Evolutionary conservation across 2,329 filamentous ascomycete species (phyloP).

Genomic region (Phialemonium atrogriseum): DNA sequence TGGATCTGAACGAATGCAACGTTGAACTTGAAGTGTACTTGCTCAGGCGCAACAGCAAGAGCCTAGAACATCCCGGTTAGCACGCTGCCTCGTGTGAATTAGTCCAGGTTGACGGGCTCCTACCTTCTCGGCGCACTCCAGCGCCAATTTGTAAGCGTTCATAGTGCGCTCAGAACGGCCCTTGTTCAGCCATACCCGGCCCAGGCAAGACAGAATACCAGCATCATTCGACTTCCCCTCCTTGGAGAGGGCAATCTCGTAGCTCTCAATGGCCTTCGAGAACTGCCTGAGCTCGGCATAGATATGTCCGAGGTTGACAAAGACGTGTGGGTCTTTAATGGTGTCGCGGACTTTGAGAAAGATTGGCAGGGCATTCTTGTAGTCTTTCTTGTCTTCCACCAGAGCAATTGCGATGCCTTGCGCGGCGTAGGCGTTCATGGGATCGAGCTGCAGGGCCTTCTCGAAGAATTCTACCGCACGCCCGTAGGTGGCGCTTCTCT

Average conservation of each 20-base stretch:
- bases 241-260: constrained; percentile 75
- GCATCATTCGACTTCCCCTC: constrained; percentile 67
- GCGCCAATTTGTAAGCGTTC: constrained; percentile 47
- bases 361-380: constrained; percentile 71
- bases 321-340: constrained; percentile 78
- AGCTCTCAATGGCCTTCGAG: constrained; percentile 86
- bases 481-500: constrained; percentile 76
- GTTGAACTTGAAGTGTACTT: constrained; percentile 92
- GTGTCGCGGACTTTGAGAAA: constrained; percentile 89
- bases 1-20: constrained; percentile 97
- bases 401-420: constrained; percentile 93
- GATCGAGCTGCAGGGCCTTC: constrained; percentile 90
- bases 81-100: no score
- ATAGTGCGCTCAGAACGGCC: constrained; percentile 56
- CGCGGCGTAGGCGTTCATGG: constrained; percentile 90
- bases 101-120: constrained; percentile 13
- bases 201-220: constrained; percentile 74
- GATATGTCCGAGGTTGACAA: constrained; percentile 88
- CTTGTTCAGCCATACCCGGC: constrained; percentile 78
- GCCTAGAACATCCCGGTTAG: constrained; percentile 41
- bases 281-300: constrained; percentile 88
- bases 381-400: constrained; percentile 89
- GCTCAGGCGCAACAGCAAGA: constrained; percentile 68
- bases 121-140: constrained; percentile 58
- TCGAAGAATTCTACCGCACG: constrained; percentile 98